These are phyloP conservation scores for Wickerhamiella lipophila DNA, from an alignment of 805 yeast genomes.

Conservation along the genomic window DNA sequence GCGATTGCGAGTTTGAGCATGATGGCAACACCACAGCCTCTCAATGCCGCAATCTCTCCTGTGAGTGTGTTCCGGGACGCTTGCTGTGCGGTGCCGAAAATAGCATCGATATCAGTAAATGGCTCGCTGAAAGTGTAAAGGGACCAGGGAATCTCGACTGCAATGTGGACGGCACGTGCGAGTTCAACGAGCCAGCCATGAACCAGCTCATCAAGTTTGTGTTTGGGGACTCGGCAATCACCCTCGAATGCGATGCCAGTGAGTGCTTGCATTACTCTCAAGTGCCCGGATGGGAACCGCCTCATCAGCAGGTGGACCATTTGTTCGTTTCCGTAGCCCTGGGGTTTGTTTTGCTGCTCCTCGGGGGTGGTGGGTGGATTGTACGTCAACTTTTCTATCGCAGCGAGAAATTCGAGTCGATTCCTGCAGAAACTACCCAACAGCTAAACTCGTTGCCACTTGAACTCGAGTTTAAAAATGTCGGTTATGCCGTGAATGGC, in stretches of 20 bases:
- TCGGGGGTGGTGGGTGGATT: constrained; percentile 14
- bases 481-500: constrained; percentile 48
- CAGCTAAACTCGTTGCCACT: constrained; percentile 38
- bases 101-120: constrained; percentile 87
- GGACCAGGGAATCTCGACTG: constrained; percentile 94
- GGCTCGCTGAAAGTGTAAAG: constrained; percentile 70
- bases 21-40: constrained; percentile 57
- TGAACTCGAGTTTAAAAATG: constrained; percentile 59
- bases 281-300: constrained; percentile 76
- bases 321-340: constrained; percentile 20
- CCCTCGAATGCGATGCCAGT: constrained; percentile 67
- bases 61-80: constrained; percentile 82
- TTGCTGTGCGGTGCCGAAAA: constrained; percentile 93
- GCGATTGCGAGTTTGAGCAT: constrained; percentile 56
- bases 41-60: constrained; percentile 62
- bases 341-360: constrained; percentile 17
- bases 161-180: constrained; percentile 50
- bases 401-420: constrained; percentile 1
- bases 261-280: constrained; percentile 90
- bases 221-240: constrained; percentile 89
- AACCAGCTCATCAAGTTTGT: constrained; percentile 78
- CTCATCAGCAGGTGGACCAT: constrained; percentile 33
- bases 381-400: constrained; percentile 8
- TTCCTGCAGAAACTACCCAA: constrained; percentile 10
- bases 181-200: constrained; percentile 91